A percentile compares a stretch with the other conserved stretches of the same genome.
Evolutionary conservation across 441 rosid genomes (phyloP).

Genomic region (Raphanus hybrid): DNA sequence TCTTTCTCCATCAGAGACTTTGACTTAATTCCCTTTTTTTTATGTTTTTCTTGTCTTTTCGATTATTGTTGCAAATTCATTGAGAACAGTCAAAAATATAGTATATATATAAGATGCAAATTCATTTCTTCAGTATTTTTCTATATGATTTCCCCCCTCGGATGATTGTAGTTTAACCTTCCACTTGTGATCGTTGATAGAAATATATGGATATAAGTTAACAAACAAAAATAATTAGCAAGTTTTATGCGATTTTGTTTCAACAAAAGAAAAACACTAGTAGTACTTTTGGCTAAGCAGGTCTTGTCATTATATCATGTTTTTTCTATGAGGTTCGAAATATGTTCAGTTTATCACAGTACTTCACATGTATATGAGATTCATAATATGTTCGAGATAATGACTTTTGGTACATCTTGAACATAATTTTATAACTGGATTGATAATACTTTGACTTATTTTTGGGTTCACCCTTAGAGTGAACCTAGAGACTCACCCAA

Average conservation of each 20-base stretch:
- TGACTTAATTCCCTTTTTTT: slow-evolving; percentile 4
- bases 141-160: not conserved
- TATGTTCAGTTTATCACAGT: not conserved
- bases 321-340: not conserved
- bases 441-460: not conserved
- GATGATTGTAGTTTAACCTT: not conserved
- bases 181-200: not conserved
- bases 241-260: not conserved
- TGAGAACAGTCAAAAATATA: too few relatives aligned
- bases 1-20: not conserved
- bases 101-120: not conserved
- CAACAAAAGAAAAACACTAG: not conserved
- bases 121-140: not conserved
- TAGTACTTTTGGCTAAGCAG: not conserved
- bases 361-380: not conserved
- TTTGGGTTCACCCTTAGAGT: too few relatives aligned
- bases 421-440: not conserved
- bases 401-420: not conserved
- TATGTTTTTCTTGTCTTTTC: slow-evolving; percentile 4
- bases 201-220: not conserved
- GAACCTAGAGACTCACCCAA: too few relatives aligned
- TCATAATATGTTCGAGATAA: not conserved
- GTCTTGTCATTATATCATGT: not conserved
- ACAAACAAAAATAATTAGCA: not conserved
- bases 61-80: slow-evolving; percentile 9